Conservation (phyloP, 768 basidiomycete genomes). For the Mycena galericulata region DNA sequence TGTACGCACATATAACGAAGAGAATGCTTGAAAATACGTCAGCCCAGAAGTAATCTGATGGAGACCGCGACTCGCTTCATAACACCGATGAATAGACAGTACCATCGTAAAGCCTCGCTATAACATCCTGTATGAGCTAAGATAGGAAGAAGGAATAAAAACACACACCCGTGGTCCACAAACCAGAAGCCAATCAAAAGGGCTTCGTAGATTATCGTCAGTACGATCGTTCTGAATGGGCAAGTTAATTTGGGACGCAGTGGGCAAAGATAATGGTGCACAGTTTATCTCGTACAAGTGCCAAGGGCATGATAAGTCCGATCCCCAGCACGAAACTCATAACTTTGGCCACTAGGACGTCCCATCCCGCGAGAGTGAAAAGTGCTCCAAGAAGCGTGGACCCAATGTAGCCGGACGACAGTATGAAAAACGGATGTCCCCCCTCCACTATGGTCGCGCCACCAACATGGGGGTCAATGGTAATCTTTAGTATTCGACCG, state of each 20-base stretch:
- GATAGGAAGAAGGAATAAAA: neutral
- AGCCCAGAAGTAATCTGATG: neutral
- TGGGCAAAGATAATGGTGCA: conserved; percentile 53
- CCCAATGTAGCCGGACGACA: conserved; percentile 85
- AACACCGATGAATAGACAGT: conserved; percentile 83
- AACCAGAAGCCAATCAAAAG: conserved; percentile 96
- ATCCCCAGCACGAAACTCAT: conserved; percentile 92
- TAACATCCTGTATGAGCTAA: conserved; percentile 11
- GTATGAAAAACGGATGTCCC: conserved; percentile 76
- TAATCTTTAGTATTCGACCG: conserved; percentile 81
- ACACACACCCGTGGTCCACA: conserved; percentile 86
- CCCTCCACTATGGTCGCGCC: conserved; percentile 84
- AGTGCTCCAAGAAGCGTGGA: conserved; percentile 85
- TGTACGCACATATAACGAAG: conserved; percentile 84
- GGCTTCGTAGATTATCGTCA: conserved; percentile 87
- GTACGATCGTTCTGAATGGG: conserved; percentile 77
- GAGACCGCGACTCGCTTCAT: conserved; percentile 74
- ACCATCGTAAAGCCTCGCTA: conserved; percentile 87
- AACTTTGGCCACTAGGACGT: conserved; percentile 91
- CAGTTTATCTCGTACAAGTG: conserved; percentile 92
- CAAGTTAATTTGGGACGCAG: conserved; percentile 4
- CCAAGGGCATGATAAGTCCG: conserved; percentile 86
- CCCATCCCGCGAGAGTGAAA: conserved; percentile 88
- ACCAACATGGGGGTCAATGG: conserved; percentile 87
- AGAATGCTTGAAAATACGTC: conserved; percentile 64